Base-by-base conservation (phyloP, 768 basidiomycete genomes). In the Tephrocybe rancida region DNA sequence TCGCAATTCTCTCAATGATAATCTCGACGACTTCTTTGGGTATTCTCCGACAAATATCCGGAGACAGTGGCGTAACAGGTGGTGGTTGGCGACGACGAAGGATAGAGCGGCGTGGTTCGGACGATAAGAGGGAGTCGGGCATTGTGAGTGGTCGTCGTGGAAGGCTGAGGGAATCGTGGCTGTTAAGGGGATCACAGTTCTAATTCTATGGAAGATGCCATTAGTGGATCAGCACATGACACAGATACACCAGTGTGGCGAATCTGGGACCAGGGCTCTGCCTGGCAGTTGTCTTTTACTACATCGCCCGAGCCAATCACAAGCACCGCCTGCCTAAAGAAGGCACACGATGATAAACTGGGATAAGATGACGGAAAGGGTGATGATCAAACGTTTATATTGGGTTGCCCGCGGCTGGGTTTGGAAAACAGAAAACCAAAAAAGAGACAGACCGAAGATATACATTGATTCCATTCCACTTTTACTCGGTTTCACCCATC, bases 171-270 rank as follows among this genome's bases (percentile, higher is more conserved):
- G 51, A 44, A 56, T 6, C 13, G 44, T 42, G 38, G 55, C 48
- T 53, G 47, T 59, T 59, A 42, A 39, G 30, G 54, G 58, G 52
- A 59, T 59, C 58, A 59, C 32, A 44, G 27, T 50, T 56, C 35
- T 58, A 30, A 52, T 46, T 42, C 50, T 53, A 48, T 49, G 39
- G 39, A 56, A 52, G 54, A 50, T 59, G 58, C 54, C 54, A 59
- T 52, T 52, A 46, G 51, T 56, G 44, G 50, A 59, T 59, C 58
- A 59, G 54, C 58, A 59, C 58, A 59, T 59, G 58, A 56, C 58
- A 58, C 57, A 44, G 8, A 38, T 52, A 48, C 45, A 48, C 42
- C 39, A 27, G 25, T 55, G 54, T 48, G 51, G 58, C 44, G 54
- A 39, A 39, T 51, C 25, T 35, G 44, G 44, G 48, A 35, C 58